Evolutionary conservation across 805 yeast genomes (phyloP), one percentile per base, ranked within the genome.

Genomic region (Hanseniaspora meyeri): DNA sequence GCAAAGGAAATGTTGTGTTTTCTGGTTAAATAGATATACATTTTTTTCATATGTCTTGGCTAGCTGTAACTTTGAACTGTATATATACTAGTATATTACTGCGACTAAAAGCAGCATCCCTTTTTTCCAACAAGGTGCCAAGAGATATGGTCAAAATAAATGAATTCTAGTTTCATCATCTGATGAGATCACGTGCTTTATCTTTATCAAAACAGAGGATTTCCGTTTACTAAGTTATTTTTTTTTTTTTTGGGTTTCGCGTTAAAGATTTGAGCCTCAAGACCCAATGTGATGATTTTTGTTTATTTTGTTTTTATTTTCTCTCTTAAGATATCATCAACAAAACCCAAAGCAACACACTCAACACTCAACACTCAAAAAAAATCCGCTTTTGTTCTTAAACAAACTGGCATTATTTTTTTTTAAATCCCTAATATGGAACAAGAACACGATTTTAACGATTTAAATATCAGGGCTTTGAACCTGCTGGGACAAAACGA

Each of bases 381-480:
- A 24, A 24, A n/a, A n/a, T n/a, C n/a, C 27, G 5, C 27, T 24
- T 24, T 24, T 5, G 5, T 24, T 24, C 34, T 34, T 4, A 34
- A 10, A 34, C 37, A 34, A 3, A 34, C 37, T 9, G 14, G 5
- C 20, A 40, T 9, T 16, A 19, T 40, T 19, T 20, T 16, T 19
- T 4, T 8, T 5, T 14, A 40, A 7, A 24, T 24, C 27, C 5
- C 5, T 4, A 42, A 39, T 10, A 51, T 52, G 56, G 56, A 52
- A 19, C 50, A 45, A 24, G 50, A 45, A 19, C 27, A 32, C 14
- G 40, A 31, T 12, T 52, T 52, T 45, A 36, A 45, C 16, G 39
- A 43, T 4, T 38, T 52, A 11, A 52, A 52, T 20, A 43, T 31
- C 38, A 27, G 39, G 43, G 56, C 56, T 1, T 27, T 52, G 50